Base-by-base conservation (phyloP, 2,329 filamentous ascomycete species). In the Penicillium glabrum region DNA sequence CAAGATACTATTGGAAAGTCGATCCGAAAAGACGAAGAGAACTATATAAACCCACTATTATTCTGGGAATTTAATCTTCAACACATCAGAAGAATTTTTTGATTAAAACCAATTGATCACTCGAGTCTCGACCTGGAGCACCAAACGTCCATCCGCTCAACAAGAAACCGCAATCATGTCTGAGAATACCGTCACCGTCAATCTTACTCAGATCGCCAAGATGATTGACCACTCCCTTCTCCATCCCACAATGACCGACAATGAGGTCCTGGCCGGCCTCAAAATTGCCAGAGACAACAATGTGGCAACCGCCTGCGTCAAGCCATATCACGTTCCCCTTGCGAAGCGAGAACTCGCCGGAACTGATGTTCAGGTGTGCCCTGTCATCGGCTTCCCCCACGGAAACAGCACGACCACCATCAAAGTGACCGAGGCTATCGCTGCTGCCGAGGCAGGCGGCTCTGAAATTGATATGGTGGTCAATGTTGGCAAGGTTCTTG, bases 331-430 rank as follows among this genome's bases (percentile, higher is more conserved):
- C 10, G 79, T 86, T 3, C 74, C 81, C 0, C 67, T 80, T 6
- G 83, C 83, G 4, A 74, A 72, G 23, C 60, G 76, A 31, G 70
- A 76, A 1, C 80, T 87, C 0, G 72, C 75, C 19, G 82, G 77
- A 7, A 76, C 75, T 2, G 72, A 71, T 45, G 84, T 86, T 5
- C 63, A 74, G 2, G 67, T 86, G 29, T 87, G 83, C 62, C 75
- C 83, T 1, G 85, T 86, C 33, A 79, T 87, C 59, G 83, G 83
- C 26, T 87, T 87, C 61, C 85, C 85, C 0, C 81, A 85, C 63
- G 84, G 85, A 2, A 85, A 81, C 68, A 81, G 77, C 61, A 84
- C 80, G 1, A 81, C 79, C 0, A 69, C 73, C 13, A 77, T 81
- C 59, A 87, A 87, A 64, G 77, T 83, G 1, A 69, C 75, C 24